A percentile compares a stretch with the other conserved stretches of the same genome.
These are phyloP conservation scores for Thielaviopsis populi DNA, from an alignment of 2,329 filamentous ascomycete species.

Conservation along the genomic window DNA sequence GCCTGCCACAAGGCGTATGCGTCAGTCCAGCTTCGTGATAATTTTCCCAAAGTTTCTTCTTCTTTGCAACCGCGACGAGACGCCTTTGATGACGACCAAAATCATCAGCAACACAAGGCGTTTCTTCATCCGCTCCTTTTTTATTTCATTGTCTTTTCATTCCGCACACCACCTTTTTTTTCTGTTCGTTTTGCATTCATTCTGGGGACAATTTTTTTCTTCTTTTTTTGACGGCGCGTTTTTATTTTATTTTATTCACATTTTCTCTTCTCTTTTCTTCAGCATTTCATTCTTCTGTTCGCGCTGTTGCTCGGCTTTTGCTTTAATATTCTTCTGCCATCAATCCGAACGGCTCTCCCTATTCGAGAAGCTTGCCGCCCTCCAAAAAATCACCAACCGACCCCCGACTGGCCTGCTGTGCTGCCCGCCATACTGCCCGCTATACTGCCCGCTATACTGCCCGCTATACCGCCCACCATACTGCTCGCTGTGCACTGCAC, in stretches of 20 bases:
- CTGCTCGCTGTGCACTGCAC: too few relatives aligned
- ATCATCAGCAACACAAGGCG: conserved; percentile 2
- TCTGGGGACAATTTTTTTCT: not conserved
- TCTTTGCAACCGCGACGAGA: conserved; percentile 12
- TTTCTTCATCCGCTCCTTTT: conserved; percentile 12
- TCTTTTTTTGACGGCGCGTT: conserved; percentile 7
- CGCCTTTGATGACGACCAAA: conserved; percentile 1
- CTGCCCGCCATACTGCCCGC: too few relatives aligned
- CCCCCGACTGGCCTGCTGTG: too few relatives aligned
- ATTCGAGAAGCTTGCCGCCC: not conserved
- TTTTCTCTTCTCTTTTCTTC: not conserved
- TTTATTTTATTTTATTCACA: conserved; percentile 1
- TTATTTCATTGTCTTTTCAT: conserved; percentile 4
- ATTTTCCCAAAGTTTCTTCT: not conserved
- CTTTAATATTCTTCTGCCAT: not conserved
- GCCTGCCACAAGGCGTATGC: not conserved
- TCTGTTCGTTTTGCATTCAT: conserved; percentile 6
- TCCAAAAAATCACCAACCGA: not conserved
- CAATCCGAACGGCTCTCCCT: not conserved
- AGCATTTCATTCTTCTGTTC: not conserved
- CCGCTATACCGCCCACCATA: too few relatives aligned
- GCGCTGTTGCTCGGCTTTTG: conserved; percentile 4
- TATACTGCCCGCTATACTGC: too few relatives aligned
- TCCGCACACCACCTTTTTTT: not conserved
- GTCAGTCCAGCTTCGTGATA: not conserved